Base-by-base conservation (phyloP, 2,329 filamentous ascomycete species). In the Colletotrichum karsti region DNA sequence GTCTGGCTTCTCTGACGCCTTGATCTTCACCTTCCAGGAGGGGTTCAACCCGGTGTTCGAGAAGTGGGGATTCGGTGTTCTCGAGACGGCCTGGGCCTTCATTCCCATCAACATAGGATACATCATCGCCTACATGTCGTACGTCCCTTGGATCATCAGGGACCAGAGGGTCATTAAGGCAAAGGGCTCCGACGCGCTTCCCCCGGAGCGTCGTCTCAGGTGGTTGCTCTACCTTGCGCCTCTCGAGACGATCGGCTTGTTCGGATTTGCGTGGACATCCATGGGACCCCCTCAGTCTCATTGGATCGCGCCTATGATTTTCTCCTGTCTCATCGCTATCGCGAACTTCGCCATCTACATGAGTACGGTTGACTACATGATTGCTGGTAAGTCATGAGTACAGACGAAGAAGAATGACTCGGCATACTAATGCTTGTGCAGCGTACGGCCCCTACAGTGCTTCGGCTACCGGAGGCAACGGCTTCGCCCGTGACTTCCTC, bases 1-100 rank as follows among this genome's bases (percentile, higher is more conserved):
- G 28, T 88, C 84, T 58, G 89, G 89, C 28, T 91, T 91, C 81
- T 87, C 84, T 64, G 89, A 91, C 69, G 88, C 88, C 1, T 81
- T 91, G 46, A 90, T 91, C 73, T 91, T 91, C 79, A 90, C 88
- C 79, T 90, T 90, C 76, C 84, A 91, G 41, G 87, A 91, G 73
- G 88, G 86, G 0, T 90, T 90, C 68, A 77, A 80, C 2, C 81
- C 87, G 0, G 89, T 92, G 4, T 90, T 90, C 70, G 76, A 82
- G 44, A 83, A 90, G 69, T 91, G 87, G 86, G 72, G 81, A 28
- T 91, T 92, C 76, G 78, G 80, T 39, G 80, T 79, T 9, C 30
- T 72, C 7, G 60, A 68, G 18, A 71, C 54, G 33, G 71, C 63
- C 3, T 72, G 68, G 71, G 68, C 72, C 5, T 73, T 73, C 10